These are phyloP conservation scores for Fusarium sp. DNA, from an alignment of 2,329 filamentous ascomycete genomes.

Conservation along the genomic window DNA sequence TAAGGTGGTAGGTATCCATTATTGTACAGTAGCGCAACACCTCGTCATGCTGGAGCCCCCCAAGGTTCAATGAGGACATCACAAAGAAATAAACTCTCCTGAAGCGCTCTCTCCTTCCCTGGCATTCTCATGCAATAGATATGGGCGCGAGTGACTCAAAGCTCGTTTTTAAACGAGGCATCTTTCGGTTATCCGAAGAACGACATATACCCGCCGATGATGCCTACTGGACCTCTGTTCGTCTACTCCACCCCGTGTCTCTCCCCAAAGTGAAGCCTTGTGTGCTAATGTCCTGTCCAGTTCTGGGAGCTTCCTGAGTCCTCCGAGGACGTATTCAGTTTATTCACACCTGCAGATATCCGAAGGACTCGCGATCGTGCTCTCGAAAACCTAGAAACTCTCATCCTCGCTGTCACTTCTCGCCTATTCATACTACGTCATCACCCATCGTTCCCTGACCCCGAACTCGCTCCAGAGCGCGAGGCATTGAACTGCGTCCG, in stretches of 20 bases:
- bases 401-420: conserved; percentile 85
- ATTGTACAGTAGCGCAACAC: conserved; percentile 6
- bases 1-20: conserved; percentile 5
- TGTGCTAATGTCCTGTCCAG: conserved; percentile 57
- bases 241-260: conserved; percentile 50
- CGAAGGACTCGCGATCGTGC: conserved; percentile 87
- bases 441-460: conserved; percentile 90
- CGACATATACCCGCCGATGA: conserved; percentile 87
- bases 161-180: conserved; percentile 97
- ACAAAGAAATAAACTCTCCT: conserved; percentile 23
- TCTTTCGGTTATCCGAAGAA: conserved; percentile 95
- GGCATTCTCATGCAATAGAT: conserved; percentile 44
- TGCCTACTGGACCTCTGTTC: conserved; percentile 90
- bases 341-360: conserved; percentile 90
- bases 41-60: conserved; percentile 36
- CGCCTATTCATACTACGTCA: conserved; percentile 84
- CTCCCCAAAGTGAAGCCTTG: conserved; percentile 6
- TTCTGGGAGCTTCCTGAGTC: conserved; percentile 98
- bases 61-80: conserved; percentile 35
- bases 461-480: conserved; percentile 82
- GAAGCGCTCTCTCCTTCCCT: conserved; percentile 28
- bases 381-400: conserved; percentile 88
- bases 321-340: conserved; percentile 94
- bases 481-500: conserved; percentile 97
- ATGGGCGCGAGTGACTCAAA: conserved; percentile 99